Evolutionary conservation across 176 grass and related monocot species (phyloP).

Genomic region (Avena eriantha): DNA sequence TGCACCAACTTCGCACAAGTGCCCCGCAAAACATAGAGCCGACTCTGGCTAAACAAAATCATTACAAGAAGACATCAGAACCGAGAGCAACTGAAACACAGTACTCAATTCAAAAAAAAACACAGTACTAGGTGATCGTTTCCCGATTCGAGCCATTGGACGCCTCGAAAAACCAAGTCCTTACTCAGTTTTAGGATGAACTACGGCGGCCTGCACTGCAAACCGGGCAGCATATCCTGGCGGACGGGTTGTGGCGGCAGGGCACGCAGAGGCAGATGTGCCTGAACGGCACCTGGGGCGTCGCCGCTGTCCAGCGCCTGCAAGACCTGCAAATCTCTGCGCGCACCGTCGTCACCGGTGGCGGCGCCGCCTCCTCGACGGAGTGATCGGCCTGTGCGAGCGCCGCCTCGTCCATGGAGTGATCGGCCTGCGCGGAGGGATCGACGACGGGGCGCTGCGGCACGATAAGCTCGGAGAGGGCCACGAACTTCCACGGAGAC

Average conservation of each 20-base stretch:
- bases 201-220: neutral
- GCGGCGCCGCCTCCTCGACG: neutral
- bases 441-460: neutral
- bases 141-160: too few relatives aligned
- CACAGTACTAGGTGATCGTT: too few relatives aligned
- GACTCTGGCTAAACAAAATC: too few relatives aligned
- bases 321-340: neutral
- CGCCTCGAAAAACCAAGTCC: too few relatives aligned
- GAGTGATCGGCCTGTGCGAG: neutral
- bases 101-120: too few relatives aligned
- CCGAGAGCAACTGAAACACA: too few relatives aligned
- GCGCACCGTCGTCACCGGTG: neutral
- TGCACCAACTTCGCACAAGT: too few relatives aligned
- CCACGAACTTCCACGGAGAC: constrained; percentile 10
- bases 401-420: neutral
- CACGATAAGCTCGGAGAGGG: neutral
- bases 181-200: too few relatives aligned
- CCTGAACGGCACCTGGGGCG: neutral
- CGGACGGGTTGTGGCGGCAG: neutral
- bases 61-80: too few relatives aligned
- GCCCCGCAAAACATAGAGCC: too few relatives aligned
- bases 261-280: neutral
- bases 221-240: neutral
- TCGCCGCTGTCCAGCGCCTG: neutral
- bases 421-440: neutral